Percentiles rank a stretch among this genome's conserved stretches.
phyloP scores from a whole-genome alignment of 75 land plant species.

The Adiantum capillusveneris region DNA sequence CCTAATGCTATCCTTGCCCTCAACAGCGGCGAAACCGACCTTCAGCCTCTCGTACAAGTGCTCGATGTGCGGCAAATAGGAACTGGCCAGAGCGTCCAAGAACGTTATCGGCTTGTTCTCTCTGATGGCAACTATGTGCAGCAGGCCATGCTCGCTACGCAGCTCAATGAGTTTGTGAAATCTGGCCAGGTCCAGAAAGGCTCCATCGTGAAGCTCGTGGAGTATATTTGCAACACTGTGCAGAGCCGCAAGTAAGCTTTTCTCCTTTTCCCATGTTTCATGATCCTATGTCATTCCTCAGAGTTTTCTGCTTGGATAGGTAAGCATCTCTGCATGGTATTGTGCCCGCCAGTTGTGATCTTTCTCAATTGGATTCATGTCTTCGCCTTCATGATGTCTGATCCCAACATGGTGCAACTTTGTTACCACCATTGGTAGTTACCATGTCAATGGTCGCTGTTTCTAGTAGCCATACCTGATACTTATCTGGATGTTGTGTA shows the following conservation, averaged over 20 bases:
- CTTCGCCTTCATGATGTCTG: too few species aligned
- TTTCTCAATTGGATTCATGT: too few species aligned
- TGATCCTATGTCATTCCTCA: too few species aligned
- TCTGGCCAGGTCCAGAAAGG: constrained; percentile 46
- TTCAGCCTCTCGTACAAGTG: constrained; percentile 52
- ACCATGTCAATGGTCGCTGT: too few species aligned
- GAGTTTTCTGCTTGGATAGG: too few species aligned
- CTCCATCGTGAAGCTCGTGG: constrained; percentile 48
- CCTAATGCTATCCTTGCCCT: constrained; percentile 35
- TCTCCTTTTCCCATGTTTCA: not conserved
- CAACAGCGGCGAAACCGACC: constrained; percentile 28
- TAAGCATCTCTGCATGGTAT: too few species aligned
- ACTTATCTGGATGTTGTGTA: too few species aligned
- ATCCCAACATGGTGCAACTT: too few species aligned
- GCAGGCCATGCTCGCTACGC: constrained; percentile 92
- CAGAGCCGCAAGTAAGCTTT: constrained; percentile 53
- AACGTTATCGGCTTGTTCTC: constrained; percentile 57
- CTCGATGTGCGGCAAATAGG: constrained; percentile 48
- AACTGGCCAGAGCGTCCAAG: constrained; percentile 36
- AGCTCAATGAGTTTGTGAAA: constrained; percentile 54
- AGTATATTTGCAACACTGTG: constrained; percentile 62
- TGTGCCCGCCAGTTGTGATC: too few species aligned
- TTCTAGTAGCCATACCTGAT: too few species aligned
- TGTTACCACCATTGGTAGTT: too few species aligned
- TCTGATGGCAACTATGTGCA: constrained; percentile 62